These are phyloP conservation scores for Pythium folliculosum DNA, from an alignment of 352 stramenopile genomes.

Conservation along the genomic window DNA sequence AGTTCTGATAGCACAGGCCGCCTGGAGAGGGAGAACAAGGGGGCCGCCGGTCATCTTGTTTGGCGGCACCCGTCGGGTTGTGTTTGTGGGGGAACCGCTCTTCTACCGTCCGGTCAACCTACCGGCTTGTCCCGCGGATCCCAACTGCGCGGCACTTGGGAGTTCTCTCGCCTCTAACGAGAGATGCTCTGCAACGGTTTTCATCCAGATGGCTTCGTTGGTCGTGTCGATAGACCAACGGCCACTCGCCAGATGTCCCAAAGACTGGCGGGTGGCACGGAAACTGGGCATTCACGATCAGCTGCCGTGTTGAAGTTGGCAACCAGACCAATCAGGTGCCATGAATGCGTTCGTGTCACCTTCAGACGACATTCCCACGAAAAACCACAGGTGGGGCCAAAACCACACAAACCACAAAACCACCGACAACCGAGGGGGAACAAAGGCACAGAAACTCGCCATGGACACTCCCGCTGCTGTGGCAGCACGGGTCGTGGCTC, in stretches of 20 bases:
- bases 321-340: neutral
- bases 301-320: slow-evolving; percentile 6
- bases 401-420: slow-evolving; percentile 6
- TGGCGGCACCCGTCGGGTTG: neutral
- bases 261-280: neutral
- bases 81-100: neutral
- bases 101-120: slow-evolving; percentile 1
- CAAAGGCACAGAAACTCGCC: neutral
- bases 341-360: neutral
- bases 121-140: neutral
- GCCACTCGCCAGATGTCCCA: neutral
- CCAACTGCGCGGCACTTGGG: neutral
- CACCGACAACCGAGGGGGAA: neutral
- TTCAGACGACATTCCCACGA: slow-evolving; percentile 5
- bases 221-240: neutral
- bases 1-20: neutral
- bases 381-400: neutral
- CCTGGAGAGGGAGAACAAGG: neutral
- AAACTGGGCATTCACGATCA: slow-evolving; percentile 9
- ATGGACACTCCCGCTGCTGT: slow-evolving; percentile 1
- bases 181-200: neutral
- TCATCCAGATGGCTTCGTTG: neutral
- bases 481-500: neutral
- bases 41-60: slow-evolving; percentile 3
- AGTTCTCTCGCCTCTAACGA: neutral